Evolutionary conservation across 805 yeast genomes (phyloP), one percentile per base, ranked within the genome.

Genomic region (Yarrowia hollandica): DNA sequence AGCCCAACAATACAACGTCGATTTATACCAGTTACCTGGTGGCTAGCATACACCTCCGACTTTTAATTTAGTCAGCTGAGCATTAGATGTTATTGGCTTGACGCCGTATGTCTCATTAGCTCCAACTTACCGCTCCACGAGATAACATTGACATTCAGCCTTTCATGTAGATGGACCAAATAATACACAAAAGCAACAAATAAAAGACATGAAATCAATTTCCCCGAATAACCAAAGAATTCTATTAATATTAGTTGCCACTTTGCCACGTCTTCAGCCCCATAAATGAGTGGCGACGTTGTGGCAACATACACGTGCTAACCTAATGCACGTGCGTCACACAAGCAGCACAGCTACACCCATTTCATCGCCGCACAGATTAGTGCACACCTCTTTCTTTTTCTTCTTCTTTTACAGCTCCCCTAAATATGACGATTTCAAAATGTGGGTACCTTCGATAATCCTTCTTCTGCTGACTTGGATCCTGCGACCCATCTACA

Each of bases 341-440:
- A 41, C 15, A 41, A 26, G 48, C 48, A 41, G 48, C 48, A 26
- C 21, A 7, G 48, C 18, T 7, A 35, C 35, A 9, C 25, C 18
- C 2, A 44, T 28, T 44, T 4, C 9, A 21, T 7, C 52, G 52
- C 52, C 52, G 52, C 52, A 44, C 52, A 10, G 18, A 28, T 28
- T 25, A 41, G 44, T 14, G 25, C 3, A 22, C n/a, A 25, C 23
- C n/a, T 22, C 46, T 26, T 42, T 11, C 50, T 58, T 11, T 50
- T 22, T 33, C 56, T 62, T 30, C 63, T 61, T 15, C 38, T 30
- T 50, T 22, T 52, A 18, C 44, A 23, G 12, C 34, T 16, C 16
- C 34, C 38, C 19, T 21, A 31, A 26, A 46, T 16, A 59, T 59
- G 59, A 18, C 39, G 35, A 33, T 31, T 26, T 42, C 38, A 55